These are phyloP conservation scores for Reticulascus tulasneorum DNA, from an alignment of 2,329 filamentous ascomycete species.

Conservation along the genomic window DNA sequence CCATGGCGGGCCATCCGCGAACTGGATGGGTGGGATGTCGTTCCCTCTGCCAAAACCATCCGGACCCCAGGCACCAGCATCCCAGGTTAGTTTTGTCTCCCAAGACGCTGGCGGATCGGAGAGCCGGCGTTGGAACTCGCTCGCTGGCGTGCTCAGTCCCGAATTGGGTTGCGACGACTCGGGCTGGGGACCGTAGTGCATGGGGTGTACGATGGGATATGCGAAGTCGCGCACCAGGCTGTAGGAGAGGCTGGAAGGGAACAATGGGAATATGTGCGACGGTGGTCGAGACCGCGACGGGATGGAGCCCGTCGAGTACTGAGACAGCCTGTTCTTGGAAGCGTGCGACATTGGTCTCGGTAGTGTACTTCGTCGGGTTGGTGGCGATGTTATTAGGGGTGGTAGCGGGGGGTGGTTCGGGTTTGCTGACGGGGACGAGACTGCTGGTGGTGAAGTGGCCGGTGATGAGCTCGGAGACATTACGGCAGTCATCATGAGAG, in stretches of 20 bases:
- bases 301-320: conserved; percentile 71
- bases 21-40: conserved; percentile 76
- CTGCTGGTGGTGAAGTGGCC: conserved; percentile 48
- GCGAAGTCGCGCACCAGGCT: conserved; percentile 95
- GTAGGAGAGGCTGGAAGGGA: conserved; percentile 81
- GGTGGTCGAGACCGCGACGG: conserved; percentile 70
- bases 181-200: conserved; percentile 91
- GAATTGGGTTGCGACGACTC: conserved; percentile 68
- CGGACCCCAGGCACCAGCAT: conserved; percentile 43
- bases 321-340: conserved; percentile 76
- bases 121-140: conserved; percentile 73
- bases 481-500: conserved; percentile 42
- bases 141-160: conserved; percentile 78
- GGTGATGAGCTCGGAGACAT: conserved; percentile 56
- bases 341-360: conserved; percentile 71
- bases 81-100: conserved; percentile 65
- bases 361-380: conserved; percentile 54
- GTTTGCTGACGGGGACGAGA: conserved; percentile 40
- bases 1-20: conserved; percentile 85
- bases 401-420: conserved; percentile 51
- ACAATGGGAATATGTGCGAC: conserved; percentile 78
- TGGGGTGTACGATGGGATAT: conserved; percentile 74
- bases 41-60: conserved; percentile 52
- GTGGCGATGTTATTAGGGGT: conserved; percentile 54
- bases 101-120: conserved; percentile 76